Evolutionary conservation across 225 moss, liverwort and hornwort species (phyloP).

Genomic region (Polytrichum formosum): DNA sequence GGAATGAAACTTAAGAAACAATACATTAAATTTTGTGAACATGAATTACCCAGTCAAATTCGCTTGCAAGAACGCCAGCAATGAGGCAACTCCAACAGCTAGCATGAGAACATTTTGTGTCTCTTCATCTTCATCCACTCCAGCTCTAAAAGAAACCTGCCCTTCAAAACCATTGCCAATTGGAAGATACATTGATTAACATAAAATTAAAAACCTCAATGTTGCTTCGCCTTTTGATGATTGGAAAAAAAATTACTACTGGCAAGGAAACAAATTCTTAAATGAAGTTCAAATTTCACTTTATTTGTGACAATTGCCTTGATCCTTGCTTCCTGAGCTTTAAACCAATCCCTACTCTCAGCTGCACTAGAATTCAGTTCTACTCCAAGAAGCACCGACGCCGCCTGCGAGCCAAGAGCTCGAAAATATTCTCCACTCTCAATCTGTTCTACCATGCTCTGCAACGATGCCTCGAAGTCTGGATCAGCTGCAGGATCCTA

Average conservation of each 20-base stretch:
- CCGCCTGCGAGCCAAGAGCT: slow-evolving; percentile 29
- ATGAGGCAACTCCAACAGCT: slow-evolving; percentile 67
- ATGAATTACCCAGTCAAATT: slow-evolving; percentile 85
- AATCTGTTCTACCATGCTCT: slow-evolving; percentile 34
- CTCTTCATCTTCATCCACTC: slow-evolving; percentile 40
- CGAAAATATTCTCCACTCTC: slow-evolving; percentile 55
- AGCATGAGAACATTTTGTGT: slow-evolving; percentile 50
- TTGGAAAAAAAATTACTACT: too few species aligned
- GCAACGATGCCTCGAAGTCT: slow-evolving; percentile 32
- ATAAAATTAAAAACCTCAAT: background rate
- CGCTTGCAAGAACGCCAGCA: slow-evolving; percentile 76
- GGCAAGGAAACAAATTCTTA: background rate
- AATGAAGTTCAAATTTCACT: slow-evolving; percentile 18
- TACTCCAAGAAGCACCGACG: slow-evolving; percentile 21
- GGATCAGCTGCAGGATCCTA: slow-evolving; percentile 4
- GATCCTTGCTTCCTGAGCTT: slow-evolving; percentile 27
- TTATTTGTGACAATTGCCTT: slow-evolving; percentile 32
- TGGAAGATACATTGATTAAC: too few species aligned
- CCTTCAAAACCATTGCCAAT: background rate
- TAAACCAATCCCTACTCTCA: slow-evolving; percentile 34
- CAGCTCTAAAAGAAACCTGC: slow-evolving; percentile 27
- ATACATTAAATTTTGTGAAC: background rate
- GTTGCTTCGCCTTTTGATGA: background rate
- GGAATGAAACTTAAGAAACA: too few species aligned
- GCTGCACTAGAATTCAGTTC: slow-evolving; percentile 3